A percentile compares a stretch with the other conserved stretches of the same genome.
Evolutionary conservation across 176 grass and related monocot species (phyloP).

Genomic region (Aegilops longissima): DNA sequence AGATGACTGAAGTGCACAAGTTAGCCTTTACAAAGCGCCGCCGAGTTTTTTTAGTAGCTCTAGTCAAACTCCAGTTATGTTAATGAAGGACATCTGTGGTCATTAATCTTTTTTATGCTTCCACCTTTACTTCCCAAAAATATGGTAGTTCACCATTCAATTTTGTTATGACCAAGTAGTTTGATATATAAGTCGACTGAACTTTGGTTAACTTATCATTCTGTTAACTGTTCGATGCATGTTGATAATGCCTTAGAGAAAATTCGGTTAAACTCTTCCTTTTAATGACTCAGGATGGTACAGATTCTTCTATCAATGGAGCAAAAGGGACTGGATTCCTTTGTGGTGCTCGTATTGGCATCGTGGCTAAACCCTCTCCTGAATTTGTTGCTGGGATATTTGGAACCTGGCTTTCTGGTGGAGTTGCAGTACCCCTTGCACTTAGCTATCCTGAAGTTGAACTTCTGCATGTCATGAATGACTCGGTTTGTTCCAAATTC

Average conservation of each 20-base stretch:
- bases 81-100: not conserved
- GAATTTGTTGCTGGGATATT: conserved; percentile 95
- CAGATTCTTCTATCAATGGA: conserved; percentile 33
- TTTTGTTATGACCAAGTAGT: not conserved
- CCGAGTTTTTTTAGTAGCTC: not conserved
- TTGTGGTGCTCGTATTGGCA: conserved; percentile 71
- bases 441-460: conserved; percentile 90
- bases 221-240: not conserved
- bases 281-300: conserved; percentile 11
- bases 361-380: conserved; percentile 93
- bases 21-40: not conserved
- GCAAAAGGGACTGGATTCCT: conserved; percentile 42
- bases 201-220: not conserved
- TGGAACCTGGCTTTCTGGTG: conserved; percentile 94
- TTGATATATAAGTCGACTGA: not conserved
- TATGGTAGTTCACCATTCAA: conserved; percentile 13
- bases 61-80: conserved; percentile 15
- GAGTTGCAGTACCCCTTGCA: conserved; percentile 93
- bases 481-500: conserved; percentile 66
- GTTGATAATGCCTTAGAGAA: conserved; percentile 15
- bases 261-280: conserved; percentile 1
- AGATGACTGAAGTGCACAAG: not conserved
- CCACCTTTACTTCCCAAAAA: not conserved
- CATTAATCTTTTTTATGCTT: not conserved
- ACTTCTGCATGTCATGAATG: conserved; percentile 94